A percentile compares a stretch with the other conserved stretches of the same genome.
phyloP scores from a whole-genome alignment of 2,329 filamentous ascomycete genomes.

The Escovopsis sp. region DNA sequence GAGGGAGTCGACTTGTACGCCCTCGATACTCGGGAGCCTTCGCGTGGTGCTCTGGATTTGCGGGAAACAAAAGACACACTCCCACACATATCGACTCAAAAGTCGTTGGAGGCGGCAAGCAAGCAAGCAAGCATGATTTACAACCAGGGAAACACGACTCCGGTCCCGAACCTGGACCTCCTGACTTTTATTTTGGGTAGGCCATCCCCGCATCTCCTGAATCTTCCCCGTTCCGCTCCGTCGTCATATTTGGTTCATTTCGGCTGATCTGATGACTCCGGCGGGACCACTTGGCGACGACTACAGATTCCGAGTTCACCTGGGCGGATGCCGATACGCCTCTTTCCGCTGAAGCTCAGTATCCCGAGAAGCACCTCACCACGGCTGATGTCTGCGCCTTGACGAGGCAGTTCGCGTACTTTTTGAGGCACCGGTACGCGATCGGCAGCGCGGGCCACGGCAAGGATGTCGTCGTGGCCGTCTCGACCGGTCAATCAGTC shows the following conservation, averaged over 20 bases:
- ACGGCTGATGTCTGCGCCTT: constrained; percentile 33
- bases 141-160: constrained; percentile 14
- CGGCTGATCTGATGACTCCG: background rate
- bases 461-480: constrained; percentile 39
- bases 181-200: constrained; percentile 30
- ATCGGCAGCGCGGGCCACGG: constrained; percentile 34
- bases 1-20: background rate
- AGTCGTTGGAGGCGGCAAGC: too few relatives aligned
- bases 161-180: constrained; percentile 26
- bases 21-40: too few relatives aligned
- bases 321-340: constrained; percentile 30
- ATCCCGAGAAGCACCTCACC: constrained; percentile 38
- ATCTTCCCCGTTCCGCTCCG: background rate
- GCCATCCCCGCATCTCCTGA: background rate
- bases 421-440: constrained; percentile 35
- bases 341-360: constrained; percentile 41
- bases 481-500: constrained; percentile 41
- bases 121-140: constrained; percentile 22
- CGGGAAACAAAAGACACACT: too few relatives aligned
- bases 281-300: background rate
- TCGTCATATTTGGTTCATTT: too few relatives aligned
- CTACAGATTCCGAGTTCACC: constrained; percentile 20
- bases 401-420: constrained; percentile 37
- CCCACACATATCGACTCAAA: too few relatives aligned
- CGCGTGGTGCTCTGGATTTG: too few relatives aligned